Base-by-base conservation (phyloP, 495 filamentous ascomycete species). In the Aspergillus sclerotioniger region DNA sequence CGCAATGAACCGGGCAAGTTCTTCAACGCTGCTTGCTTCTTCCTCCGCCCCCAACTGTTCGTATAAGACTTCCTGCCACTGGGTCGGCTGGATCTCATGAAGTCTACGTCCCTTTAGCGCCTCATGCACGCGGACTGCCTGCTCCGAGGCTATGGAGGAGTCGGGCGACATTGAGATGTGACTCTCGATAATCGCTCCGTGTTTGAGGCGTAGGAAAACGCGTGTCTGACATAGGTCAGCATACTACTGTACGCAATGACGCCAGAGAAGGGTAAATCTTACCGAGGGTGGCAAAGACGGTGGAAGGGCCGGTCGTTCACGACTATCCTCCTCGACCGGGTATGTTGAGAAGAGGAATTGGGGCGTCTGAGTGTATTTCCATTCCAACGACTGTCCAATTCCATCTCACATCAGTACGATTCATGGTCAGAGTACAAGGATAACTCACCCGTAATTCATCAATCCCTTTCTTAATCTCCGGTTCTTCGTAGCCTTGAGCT, bases 311-410 rank as follows among this genome's bases (percentile, higher is more conserved):
- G 82, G 78, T 47, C 83, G 71, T 48, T 76, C 75, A 10, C 83
- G 76, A 15, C 76, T 76, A 61, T 87, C 84, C 0, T 81, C 80
- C 43, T 81, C 76, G 10, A 74, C 82, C 3, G 71, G 63, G 59
- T 79, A 76, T 17, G 80, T 84, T 7, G 83, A 85, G 47, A 96
- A 87, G 21, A 82, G 88, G 67, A 97, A 96, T 63, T 87, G 84
- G 0, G 92, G 92, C 17, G 92, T 96, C 69, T 96, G 90, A 3
- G 79, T 81, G 68, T 86, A 95, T 62, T 88, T 87, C 90, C 90
- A 96, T 12, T 88, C 85, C 6, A 73, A 65, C 0, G 89, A 90
- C 84, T 90, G 46, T 39, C 17, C 28, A 16, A 32, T 10, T 33
- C 20, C 7, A 35, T 6, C 17, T 10, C 28, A 21, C n/a, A 19